phyloP scores from a whole-genome alignment of 805 yeast species.

The Wickerhamiella allomyrinae region DNA sequence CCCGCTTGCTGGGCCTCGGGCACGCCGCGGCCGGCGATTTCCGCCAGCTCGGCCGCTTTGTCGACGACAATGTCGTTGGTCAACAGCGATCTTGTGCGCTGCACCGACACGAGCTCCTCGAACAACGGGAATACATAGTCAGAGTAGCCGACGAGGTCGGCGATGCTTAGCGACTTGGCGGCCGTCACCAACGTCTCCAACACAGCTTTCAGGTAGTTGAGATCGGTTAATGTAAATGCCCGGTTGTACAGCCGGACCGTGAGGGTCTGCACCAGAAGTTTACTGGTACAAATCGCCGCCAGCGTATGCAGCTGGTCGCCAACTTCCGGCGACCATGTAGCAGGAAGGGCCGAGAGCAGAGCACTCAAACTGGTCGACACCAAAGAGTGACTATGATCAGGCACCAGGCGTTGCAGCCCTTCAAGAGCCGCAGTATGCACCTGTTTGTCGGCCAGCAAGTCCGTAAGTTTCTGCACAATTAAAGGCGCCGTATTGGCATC shows the following conservation, averaged over 20 bases:
- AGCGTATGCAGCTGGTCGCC: constrained; percentile 22
- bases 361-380: constrained; percentile 39
- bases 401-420: constrained; percentile 39
- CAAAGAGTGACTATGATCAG: constrained; percentile 28
- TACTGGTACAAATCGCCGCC: constrained; percentile 23
- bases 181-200: constrained; percentile 21
- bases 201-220: constrained; percentile 16
- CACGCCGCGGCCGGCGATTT: constrained; percentile 16
- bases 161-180: constrained; percentile 5
- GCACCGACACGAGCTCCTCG: constrained; percentile 1
- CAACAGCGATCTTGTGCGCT: neutral
- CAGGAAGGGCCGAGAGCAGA: constrained; percentile 38
- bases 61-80: constrained; percentile 10
- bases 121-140: constrained; percentile 3
- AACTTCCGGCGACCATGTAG: constrained; percentile 24
- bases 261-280: constrained; percentile 27
- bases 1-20: constrained; percentile 8
- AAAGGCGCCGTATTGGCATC: constrained; percentile 18
- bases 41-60: constrained; percentile 14
- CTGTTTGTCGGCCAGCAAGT: constrained; percentile 27
- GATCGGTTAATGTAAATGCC: constrained; percentile 17
- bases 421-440: constrained; percentile 40
- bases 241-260: constrained; percentile 27
- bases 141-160: constrained; percentile 15
- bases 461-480: constrained; percentile 10